phyloP scores from a whole-genome alignment of 192 early-diverging fungal genomes.

The Backusella tarrabulga region DNA sequence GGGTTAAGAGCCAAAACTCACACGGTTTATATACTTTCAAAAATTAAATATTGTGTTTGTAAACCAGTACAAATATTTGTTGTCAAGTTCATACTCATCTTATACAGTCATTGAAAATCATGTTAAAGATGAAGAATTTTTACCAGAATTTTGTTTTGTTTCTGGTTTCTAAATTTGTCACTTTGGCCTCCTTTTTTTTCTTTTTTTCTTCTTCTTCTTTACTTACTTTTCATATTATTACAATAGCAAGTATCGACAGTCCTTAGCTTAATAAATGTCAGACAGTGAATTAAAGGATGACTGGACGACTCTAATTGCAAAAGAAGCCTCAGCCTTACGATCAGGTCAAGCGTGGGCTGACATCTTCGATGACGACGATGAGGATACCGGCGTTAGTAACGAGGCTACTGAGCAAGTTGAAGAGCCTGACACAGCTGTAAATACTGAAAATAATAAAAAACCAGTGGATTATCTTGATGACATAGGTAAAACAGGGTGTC shows the following conservation, averaged over 20 bases:
- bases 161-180: slow-evolving; percentile 36
- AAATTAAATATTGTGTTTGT: no score
- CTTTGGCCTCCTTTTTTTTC: background rate
- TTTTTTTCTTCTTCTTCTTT: background rate
- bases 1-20: no score
- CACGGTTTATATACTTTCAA: no score
- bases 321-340: background rate
- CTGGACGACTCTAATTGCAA: background rate
- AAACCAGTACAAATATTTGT: no score
- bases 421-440: background rate
- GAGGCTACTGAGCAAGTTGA: background rate
- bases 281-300: background rate
- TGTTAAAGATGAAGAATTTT: no score
- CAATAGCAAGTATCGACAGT: background rate
- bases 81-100: no score
- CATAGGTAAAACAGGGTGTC: background rate
- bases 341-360: slow-evolving; percentile 2
- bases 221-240: background rate
- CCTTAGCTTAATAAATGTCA: background rate
- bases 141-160: slow-evolving; percentile 40
- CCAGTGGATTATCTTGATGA: background rate
- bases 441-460: background rate
- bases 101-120: no score
- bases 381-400: background rate
- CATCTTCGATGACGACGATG: slow-evolving; percentile 10